Evolutionary conservation across 306 rosid genomes (phyloP).

Genomic region (Delonix regia): DNA sequence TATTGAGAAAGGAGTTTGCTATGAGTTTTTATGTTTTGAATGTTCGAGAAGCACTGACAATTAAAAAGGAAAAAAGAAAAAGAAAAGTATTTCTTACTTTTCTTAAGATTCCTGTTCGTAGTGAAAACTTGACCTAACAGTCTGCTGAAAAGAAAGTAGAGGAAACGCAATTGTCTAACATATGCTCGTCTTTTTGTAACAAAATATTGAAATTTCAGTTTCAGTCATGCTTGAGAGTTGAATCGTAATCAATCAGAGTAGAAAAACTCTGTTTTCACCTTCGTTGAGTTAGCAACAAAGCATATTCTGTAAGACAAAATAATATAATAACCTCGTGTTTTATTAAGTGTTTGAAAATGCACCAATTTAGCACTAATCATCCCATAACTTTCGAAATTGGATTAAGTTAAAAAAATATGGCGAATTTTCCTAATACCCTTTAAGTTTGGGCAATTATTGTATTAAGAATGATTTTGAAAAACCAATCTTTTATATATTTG

Average conservation of each 20-base stretch:
- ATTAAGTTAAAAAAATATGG: not conserved
- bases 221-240: not conserved
- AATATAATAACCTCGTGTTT: not conserved
- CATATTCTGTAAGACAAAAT: not conserved
- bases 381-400: too few species aligned
- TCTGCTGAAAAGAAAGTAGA: constrained; percentile 15
- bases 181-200: not conserved
- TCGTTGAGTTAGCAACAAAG: not conserved
- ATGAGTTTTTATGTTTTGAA: not conserved
- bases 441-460: too few species aligned
- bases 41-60: not conserved
- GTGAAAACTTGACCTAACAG: constrained; percentile 2
- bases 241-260: not conserved
- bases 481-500: too few species aligned
- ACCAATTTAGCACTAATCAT: too few species aligned
- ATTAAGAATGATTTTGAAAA: too few species aligned
- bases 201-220: constrained; percentile 11
- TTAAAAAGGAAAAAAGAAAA: not conserved
- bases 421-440: too few species aligned
- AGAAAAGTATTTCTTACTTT: not conserved
- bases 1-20: not conserved
- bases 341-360: too few species aligned
- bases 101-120: not conserved
- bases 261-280: not conserved
- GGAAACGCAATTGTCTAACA: constrained; percentile 13